Conservation (phyloP, 495 filamentous ascomycete genomes). For the Daldinia vernicosa region DNA sequence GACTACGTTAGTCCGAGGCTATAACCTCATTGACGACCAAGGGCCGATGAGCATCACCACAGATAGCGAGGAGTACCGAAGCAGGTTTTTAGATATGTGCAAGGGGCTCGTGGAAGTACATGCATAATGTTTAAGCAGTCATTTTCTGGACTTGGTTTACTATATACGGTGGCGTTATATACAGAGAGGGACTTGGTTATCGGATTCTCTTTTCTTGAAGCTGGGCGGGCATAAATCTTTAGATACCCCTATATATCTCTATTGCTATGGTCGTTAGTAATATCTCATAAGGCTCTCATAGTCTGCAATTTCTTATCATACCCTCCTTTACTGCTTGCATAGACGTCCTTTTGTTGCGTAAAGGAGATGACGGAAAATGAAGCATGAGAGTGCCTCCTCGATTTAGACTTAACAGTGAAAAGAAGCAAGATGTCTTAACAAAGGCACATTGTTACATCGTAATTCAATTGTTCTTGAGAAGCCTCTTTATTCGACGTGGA, state of each 20-base stretch:
- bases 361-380: background rate
- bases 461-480: background rate
- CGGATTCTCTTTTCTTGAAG: background rate
- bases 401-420: background rate
- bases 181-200: background rate
- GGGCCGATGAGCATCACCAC: conserved; percentile 79
- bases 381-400: background rate
- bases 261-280: background rate
- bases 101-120: conserved; percentile 62
- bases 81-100: conserved; percentile 71
- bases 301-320: background rate
- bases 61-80: conserved; percentile 69
- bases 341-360: background rate
- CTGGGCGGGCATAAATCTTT: background rate
- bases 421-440: background rate
- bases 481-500: background rate
- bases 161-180: background rate
- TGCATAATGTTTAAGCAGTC: conserved; percentile 22
- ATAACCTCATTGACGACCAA: conserved; percentile 64
- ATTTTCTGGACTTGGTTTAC: background rate
- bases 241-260: conserved; percentile 1
- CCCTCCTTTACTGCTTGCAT: background rate
- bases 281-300: background rate
- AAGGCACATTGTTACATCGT: background rate
- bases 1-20: conserved; percentile 68